A percentile compares a stretch with the other conserved stretches of the same genome.
These are phyloP conservation scores for Eucalyptus tenuipes DNA, from an alignment of 345 rosid genomes.

Conservation along the genomic window DNA sequence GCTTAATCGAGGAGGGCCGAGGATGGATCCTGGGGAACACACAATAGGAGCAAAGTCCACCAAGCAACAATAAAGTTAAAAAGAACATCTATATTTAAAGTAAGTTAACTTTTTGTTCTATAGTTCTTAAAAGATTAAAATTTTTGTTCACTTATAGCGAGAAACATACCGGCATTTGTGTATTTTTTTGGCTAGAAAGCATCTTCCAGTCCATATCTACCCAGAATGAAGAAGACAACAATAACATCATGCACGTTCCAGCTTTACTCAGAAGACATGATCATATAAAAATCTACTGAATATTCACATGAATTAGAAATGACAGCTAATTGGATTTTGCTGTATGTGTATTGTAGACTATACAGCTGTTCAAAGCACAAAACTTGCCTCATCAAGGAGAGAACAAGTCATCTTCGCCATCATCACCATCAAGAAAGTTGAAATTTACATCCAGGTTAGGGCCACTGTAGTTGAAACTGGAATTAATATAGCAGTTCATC, in stretches of 20 bases:
- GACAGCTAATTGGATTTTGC: not conserved
- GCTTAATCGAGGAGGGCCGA: not conserved
- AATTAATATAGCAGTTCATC: slow-evolving; percentile 68
- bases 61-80: not conserved
- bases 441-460: slow-evolving; percentile 46
- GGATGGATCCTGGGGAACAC: not conserved
- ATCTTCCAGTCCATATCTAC: not conserved
- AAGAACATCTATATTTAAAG: not conserved
- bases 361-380: not conserved
- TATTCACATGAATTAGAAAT: not conserved
- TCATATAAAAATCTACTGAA: not conserved
- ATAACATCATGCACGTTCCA: not conserved
- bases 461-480: slow-evolving; percentile 50
- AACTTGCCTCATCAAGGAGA: slow-evolving; percentile 19
- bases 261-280: not conserved
- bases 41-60: not conserved
- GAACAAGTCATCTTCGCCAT: slow-evolving; percentile 11
- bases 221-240: not conserved
- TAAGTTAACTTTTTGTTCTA: not conserved
- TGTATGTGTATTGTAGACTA: not conserved
- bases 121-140: not conserved
- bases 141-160: not conserved
- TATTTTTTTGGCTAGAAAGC: not conserved
- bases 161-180: not conserved
- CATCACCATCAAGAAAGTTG: slow-evolving; percentile 44